phyloP scores from a whole-genome alignment of 1,139 yeast species.

The Debaryomycetaceae sp. region DNA sequence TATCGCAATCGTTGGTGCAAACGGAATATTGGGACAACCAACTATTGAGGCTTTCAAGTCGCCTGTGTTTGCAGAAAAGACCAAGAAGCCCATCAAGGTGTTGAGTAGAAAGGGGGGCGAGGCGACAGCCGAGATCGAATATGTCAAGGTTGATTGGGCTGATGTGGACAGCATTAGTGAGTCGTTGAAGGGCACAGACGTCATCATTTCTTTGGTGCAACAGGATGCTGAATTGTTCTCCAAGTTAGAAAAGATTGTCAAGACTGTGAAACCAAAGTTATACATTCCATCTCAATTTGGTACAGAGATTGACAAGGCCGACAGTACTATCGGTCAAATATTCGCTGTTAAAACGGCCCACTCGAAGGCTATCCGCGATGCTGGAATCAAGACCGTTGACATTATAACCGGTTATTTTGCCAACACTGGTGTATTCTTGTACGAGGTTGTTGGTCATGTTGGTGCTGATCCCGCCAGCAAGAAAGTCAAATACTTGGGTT shows the following conservation, averaged over 20 bases:
- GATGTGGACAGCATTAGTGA: conserved; percentile 18
- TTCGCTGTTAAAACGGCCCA: conserved; percentile 32
- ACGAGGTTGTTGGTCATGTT: conserved; percentile 29
- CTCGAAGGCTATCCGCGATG: conserved; percentile 34
- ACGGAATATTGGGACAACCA: conserved; percentile 51
- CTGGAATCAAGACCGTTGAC: conserved; percentile 53
- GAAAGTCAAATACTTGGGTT: conserved; percentile 41
- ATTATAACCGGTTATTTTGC: conserved; percentile 45
- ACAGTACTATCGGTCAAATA: conserved; percentile 5
- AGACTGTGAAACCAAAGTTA: conserved; percentile 44
- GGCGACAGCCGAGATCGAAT: conserved; percentile 39
- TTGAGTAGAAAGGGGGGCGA: conserved; percentile 44
- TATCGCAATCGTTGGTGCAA: conserved; percentile 52
- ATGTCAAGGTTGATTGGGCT: conserved; percentile 27
- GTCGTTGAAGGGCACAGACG: conserved; percentile 44
- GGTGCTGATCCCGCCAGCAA: conserved; percentile 36
- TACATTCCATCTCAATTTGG: conserved; percentile 68
- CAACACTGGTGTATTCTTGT: conserved; percentile 33
- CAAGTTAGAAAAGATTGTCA: conserved; percentile 30
- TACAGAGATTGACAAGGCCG: conserved; percentile 28
- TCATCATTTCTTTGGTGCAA: conserved; percentile 44
- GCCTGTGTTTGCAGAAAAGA: conserved; percentile 38
- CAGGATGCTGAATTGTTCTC: conserved; percentile 21
- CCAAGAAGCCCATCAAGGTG: conserved; percentile 48
- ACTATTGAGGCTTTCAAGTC: conserved; percentile 43